phyloP scores from a whole-genome alignment of 352 stramenopile genomes.

The Phytophthora foliorum region DNA sequence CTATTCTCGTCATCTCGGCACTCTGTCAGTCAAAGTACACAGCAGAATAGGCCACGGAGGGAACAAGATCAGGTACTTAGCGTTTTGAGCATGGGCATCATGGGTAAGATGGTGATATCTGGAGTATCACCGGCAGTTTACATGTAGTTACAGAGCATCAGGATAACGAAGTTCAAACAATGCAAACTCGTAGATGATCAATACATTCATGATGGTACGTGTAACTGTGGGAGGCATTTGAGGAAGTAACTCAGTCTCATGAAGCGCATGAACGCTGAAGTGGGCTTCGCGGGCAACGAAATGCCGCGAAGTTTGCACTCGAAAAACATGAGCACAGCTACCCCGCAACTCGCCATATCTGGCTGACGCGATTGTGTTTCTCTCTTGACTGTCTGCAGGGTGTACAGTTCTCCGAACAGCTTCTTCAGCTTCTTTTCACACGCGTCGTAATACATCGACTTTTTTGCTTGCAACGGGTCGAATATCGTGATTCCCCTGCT shows the following conservation, averaged over 20 bases:
- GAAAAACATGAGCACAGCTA: not conserved
- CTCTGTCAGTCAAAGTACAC: too few species aligned
- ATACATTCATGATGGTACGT: too few species aligned
- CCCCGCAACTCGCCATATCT: constrained; percentile 1
- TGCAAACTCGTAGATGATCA: too few species aligned
- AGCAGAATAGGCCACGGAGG: too few species aligned
- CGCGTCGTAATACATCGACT: constrained; percentile 4
- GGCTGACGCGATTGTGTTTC: not conserved
- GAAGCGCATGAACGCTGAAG: not conserved
- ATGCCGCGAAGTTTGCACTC: not conserved
- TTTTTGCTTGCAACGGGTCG: constrained; percentile 2
- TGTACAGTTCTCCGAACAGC: not conserved
- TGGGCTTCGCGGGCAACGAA: not conserved
- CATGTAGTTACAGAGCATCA: not conserved
- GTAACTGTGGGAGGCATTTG: constrained; percentile 1
- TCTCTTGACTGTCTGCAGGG: not conserved
- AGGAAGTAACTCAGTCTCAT: constrained; percentile 9
- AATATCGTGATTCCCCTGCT: not conserved
- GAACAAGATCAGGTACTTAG: too few species aligned
- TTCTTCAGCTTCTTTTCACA: constrained; percentile 3
- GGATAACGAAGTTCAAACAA: not conserved
- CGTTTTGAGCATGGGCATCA: too few species aligned
- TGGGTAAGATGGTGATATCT: too few species aligned
- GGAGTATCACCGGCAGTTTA: too few species aligned
- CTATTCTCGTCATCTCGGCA: too few species aligned